Conservation (phyloP, 2,329 filamentous ascomycete genomes). For the Cordyceps cicadae region DNA sequence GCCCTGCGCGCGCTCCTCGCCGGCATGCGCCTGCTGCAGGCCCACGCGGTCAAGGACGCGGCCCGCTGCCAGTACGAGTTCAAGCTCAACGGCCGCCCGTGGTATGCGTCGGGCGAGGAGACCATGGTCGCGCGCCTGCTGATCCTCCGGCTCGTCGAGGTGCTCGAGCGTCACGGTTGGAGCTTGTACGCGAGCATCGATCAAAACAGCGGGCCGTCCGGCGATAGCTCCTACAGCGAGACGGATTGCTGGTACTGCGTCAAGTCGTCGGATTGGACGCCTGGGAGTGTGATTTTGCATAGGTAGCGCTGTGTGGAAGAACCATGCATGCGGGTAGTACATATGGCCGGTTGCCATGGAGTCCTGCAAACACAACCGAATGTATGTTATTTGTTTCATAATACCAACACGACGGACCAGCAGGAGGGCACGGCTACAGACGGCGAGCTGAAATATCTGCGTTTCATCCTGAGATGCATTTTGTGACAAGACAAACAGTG, state of each 20-base stretch:
- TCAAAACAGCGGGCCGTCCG: constrained; percentile 5
- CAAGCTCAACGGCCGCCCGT: not conserved
- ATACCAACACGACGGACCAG: too few relatives aligned
- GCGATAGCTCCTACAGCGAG: constrained; percentile 2
- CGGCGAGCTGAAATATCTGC: too few relatives aligned
- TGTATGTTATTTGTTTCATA: too few relatives aligned
- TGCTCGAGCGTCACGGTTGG: constrained; percentile 9
- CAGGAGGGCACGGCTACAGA: too few relatives aligned
- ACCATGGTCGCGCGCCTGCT: constrained; percentile 7
- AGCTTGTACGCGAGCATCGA: constrained; percentile 11
- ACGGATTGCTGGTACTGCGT: constrained; percentile 11
- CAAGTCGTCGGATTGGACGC: constrained; percentile 9
- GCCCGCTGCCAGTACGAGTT: constrained; percentile 1
- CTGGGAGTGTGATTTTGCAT: constrained; percentile 8
- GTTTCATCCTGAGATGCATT: too few relatives aligned
- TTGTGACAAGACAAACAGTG: too few relatives aligned
- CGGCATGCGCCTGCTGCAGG: not conserved
- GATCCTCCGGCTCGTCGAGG: constrained; percentile 4
- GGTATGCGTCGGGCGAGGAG: constrained; percentile 1
- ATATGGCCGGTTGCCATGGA: not conserved
- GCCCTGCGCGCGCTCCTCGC: not conserved
- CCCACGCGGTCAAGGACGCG: not conserved
- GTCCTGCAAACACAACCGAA: not conserved
- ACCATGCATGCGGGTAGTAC: too few relatives aligned
- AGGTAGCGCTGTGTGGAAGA: not conserved